Evolutionary conservation across 2,329 filamentous ascomycete species (phyloP), one percentile per base, ranked within the genome.

Genomic region (Venturia pyrina): DNA sequence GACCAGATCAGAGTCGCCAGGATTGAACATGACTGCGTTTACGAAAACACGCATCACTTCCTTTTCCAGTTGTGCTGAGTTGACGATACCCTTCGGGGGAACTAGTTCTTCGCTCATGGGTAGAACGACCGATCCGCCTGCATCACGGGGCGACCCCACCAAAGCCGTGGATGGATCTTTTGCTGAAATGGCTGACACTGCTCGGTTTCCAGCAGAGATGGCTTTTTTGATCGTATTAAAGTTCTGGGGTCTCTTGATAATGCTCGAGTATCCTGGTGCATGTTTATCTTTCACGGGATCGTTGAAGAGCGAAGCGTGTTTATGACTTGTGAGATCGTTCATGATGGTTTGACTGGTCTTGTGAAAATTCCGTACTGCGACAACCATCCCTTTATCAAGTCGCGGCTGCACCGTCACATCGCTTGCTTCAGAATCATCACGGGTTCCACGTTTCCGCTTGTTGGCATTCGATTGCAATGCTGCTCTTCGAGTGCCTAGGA

Each of bases 1-100:
- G 41, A 96, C 93, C 40, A 97, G 87, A 3, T 89, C 91, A 46
- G 93, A 91, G 75, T 96, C 91, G 68, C 96, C 91, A 0, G 90
- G 87, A 71, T 98, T 98, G 80, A 96, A 99, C 95, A 99, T 98
- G 76, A 68, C 67, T 50, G 67, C 67, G 43, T 68, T 68, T n/a
- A 62, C 66, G 37, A 68, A 68, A 50, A 68, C 65, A 41, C 67
- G 66, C 66, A 68, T 65, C 21, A 68, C 32, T 63, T 68, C 67
- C 13, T 44, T 48, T n/a, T 68, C 67, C 28, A 68, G 48, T 53
- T 68, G 67, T 41, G 66, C 60, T 17, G 67, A 68, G 56, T 68
- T 68, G 61, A 68, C 67, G 21, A 68, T 68, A 24, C 88, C 91
- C 71, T 87, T 90, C 0, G 95, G 93, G 2, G 93, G 91, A 2